Evolutionary conservation across 192 early-diverging fungal genomes (phyloP), one percentile per base, ranked within the genome.

Genomic region (Podila minutissima): DNA sequence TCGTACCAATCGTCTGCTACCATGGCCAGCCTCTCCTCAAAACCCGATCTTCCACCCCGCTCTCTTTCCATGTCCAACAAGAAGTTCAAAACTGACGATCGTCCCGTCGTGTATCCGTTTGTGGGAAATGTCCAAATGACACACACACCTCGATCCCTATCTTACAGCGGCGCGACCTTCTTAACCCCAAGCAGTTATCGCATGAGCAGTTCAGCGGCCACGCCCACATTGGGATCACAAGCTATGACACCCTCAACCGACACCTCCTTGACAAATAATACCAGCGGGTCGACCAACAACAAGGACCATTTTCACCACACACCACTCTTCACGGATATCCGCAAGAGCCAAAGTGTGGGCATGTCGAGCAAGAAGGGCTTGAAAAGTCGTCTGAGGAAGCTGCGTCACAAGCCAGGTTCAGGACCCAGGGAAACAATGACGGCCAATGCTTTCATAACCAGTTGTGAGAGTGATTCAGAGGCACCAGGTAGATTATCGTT

Each of bases 391-490:
- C 28, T 81, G 2, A 63, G 58, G 50, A 73, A 73, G 31, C 71
- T 81, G 26, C 66, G 71, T 26, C 66, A 64, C 12, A 67, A 64
- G 4, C 76, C 67, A 28, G 50, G 65, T 8, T 79, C 70, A 0
- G 63, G 50, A 28, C 64, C 70, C 22, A 66, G 66, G 9, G 77
- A 81, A 33, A 15, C 15, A 22, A 41, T 28, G 0, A 29, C 24
- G 11, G 61, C 62, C 26, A 46, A 59, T 49, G 70, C 70, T 2
- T 81, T 73, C 22, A 72, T 72, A 24, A 79, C 76, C 5, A 79
- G 71, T 61, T 66, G 71, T 3, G 77, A 81, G 35, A 81, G 77
- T 63, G 77, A 81, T 35, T 81, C 77, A 37, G 77, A 81, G 49
- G 71, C 77, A 12, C 61, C 61, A 32, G 69, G 75, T 78, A 66